phyloP scores from a whole-genome alignment of 257 asterid genomes.

The Solanum chiquidenum region DNA sequence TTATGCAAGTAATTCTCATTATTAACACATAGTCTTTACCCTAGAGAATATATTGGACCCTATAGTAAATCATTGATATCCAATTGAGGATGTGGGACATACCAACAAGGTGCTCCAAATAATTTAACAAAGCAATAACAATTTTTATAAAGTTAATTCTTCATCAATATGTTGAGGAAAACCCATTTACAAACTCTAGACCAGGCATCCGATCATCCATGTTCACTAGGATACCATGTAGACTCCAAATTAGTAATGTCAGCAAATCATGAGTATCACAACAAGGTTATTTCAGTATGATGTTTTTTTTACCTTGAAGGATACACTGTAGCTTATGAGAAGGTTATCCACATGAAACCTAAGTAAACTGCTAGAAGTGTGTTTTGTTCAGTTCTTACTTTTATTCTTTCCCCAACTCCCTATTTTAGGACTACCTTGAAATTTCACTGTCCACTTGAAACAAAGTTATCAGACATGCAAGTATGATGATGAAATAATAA shows the following conservation, averaged over 20 bases:
- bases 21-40: neutral
- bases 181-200: neutral
- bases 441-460: neutral
- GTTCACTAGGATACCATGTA: neutral
- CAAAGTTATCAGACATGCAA: neutral
- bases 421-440: neutral
- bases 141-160: neutral
- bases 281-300: neutral
- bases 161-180: neutral
- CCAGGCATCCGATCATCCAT: neutral
- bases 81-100: neutral
- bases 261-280: neutral
- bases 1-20: neutral
- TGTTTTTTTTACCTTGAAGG: neutral
- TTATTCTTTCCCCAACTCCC: neutral
- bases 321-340: neutral
- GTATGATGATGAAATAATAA: neutral
- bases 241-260: neutral
- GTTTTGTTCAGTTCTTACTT: neutral
- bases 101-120: neutral
- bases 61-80: neutral
- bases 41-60: neutral
- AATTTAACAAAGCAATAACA: neutral
- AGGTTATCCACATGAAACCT: neutral
- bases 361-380: neutral